Base-by-base conservation (phyloP, 1,284 basidiomycete genomes). In the Pseudozyma tsukubaensis region DNA sequence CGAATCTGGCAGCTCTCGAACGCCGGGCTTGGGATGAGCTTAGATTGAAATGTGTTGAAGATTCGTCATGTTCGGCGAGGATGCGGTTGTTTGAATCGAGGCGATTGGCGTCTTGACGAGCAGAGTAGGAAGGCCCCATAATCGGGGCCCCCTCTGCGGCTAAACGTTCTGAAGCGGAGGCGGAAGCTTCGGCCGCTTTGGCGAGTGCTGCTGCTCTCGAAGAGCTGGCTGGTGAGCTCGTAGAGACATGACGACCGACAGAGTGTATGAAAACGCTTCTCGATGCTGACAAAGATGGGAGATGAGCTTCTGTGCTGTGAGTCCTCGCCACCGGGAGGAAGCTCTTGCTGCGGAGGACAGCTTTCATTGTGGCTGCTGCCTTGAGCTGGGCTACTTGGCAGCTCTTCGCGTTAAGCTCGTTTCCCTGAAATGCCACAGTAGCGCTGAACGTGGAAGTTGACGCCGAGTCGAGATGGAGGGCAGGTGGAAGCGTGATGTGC, bases 11-110 rank as follows among this genome's bases (percentile, higher is more conserved):
- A 34, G 72, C 72, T 49, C 68, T 44, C 7, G 72, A 75, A 4
- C 72, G 58, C 18, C 72, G 56, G 14, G 64, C 63, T 51, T 75
- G 72, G 10, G 68, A 61, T 7, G 72, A 67, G 52, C 68, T 75
- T 34, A 74, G 72, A n/a, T 51, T 55, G 43, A 59, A 50, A 4
- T 73, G 59, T 1, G 44, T 13, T 10, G 4, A 42, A 12, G 52
- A 39, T 18, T 66, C 50, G 18, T 56, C 52, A 36, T 59, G 52
- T 12, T 67, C 59, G 18, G 50, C 49, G 16, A 61, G 32, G 9
- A 56, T 35, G 14, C 44, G 49, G 3, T 59, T 51, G 10, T 34
- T 36, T 2, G 34, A 10, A n/a, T 55, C 56, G 3, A 60, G 16
- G 18, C 36, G 47, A 39, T 59, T 62, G 18, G 59, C 62, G 16